Evolutionary conservation across 2,329 filamentous ascomycete genomes (phyloP), one percentile per base, ranked within the genome.

Genomic region (Cladosporium cucumerinum): DNA sequence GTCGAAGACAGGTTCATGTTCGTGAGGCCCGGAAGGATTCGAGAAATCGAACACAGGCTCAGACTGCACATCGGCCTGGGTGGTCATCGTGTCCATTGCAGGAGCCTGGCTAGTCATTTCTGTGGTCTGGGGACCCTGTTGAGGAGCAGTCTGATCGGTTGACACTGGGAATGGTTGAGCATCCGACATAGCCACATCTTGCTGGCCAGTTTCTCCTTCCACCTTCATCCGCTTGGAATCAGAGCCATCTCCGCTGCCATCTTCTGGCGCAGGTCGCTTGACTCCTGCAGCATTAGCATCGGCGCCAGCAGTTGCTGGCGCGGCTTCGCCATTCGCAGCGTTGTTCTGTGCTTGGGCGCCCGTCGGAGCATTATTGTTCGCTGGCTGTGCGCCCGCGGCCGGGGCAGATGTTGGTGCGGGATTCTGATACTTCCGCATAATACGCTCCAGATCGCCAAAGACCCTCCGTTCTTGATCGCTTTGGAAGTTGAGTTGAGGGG

Each of bases 391-490:
- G 12, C 25, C 51, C 3, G 39, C 26, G 6, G 60, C 26, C 16
- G 60, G 49, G 3, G 60, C 36, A 14, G 60, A 46, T n/a, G 60
- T 46, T 2, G 60, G 60, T 10, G 60, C 60, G 7, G 60, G 34
- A 51, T 66, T 57, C 48, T 65, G 55, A 58, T 65, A 66, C 46
- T 62, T 66, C 11, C 58, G 51, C 55, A 64, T 63, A 11, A 67
- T 66, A 23, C 21, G 34, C 18, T 67, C 54, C 28, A 67, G 51
- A 61, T 66, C 54, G 25, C 39, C 54, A 23, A 66, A 67, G 6
- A 67, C 64, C 23, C 59, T 57, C 18, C 61, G 43, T 34, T 67
- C 64, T 21, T 66, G 65, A 14, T 66, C 66, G 26, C 46, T 66
- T 11, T 28, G 11, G 3, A 63, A 58, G 26, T 62, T 61, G 21